phyloP scores from a whole-genome alignment of 306 rosid species.

The Vachellia pachyceras region DNA sequence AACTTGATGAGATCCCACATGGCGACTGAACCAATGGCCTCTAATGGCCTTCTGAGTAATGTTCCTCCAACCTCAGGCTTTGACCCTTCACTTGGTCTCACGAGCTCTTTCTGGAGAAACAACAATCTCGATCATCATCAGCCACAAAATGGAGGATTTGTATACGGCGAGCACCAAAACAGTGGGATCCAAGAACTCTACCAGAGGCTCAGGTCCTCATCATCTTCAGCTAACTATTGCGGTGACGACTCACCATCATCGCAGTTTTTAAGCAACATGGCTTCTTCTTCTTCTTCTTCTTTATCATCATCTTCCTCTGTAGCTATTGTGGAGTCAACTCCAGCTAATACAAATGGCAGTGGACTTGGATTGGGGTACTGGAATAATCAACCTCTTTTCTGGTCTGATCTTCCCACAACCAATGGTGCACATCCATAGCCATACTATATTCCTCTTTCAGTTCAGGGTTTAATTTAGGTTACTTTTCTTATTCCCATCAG shows the following conservation, averaged over 20 bases:
- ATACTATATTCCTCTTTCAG: background rate
- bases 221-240: conserved; percentile 52
- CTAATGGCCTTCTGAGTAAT: conserved; percentile 35
- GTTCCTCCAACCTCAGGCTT: conserved; percentile 50
- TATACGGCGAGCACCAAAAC: conserved; percentile 53
- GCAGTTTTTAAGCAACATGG: conserved; percentile 52
- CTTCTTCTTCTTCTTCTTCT: conserved; percentile 51
- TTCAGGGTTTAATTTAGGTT: background rate
- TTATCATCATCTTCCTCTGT: conserved; percentile 50
- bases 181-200: conserved; percentile 79
- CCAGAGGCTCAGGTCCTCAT: conserved; percentile 65
- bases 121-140: conserved; percentile 45
- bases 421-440: conserved; percentile 79
- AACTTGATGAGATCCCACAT: conserved; percentile 57
- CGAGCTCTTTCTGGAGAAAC: conserved; percentile 74
- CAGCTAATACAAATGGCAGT: conserved; percentile 47
- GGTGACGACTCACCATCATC: conserved; percentile 52
- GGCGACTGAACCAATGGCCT: conserved; percentile 53
- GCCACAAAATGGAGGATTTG: conserved; percentile 49
- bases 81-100: conserved; percentile 70
- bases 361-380: conserved; percentile 74
- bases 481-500: background rate
- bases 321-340: conserved; percentile 67
- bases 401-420: conserved; percentile 87
- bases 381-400: conserved; percentile 79